A percentile compares a stretch with the other conserved stretches of the same genome.
Evolutionary conservation across 805 yeast genomes (phyloP).

Genomic region (Wickerhamiella shivajii): DNA sequence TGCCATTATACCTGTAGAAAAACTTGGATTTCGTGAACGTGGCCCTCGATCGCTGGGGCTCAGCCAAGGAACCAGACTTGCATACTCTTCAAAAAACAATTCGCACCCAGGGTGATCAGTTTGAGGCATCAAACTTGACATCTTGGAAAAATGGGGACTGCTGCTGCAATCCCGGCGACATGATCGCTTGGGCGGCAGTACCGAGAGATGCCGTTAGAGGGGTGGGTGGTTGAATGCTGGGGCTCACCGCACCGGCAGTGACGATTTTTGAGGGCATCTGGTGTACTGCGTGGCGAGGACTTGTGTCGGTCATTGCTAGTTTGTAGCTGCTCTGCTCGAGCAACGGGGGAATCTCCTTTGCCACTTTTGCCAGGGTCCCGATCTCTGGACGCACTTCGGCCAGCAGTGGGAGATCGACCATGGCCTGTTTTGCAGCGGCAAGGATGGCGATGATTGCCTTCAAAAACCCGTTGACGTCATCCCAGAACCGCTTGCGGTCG

Average conservation of each 20-base stretch:
- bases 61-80: too few species aligned
- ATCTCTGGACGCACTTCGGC: slow-evolving; percentile 61
- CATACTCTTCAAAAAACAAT: too few species aligned
- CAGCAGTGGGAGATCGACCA: slow-evolving; percentile 66
- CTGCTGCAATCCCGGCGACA: slow-evolving; percentile 12
- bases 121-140: too few species aligned
- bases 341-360: slow-evolving; percentile 83
- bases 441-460: slow-evolving; percentile 73
- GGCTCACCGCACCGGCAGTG: slow-evolving; percentile 6
- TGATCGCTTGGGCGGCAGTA: slow-evolving; percentile 27
- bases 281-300: slow-evolving; percentile 1
- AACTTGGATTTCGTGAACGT: too few species aligned
- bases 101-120: too few species aligned
- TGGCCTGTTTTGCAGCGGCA: slow-evolving; percentile 68
- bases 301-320: slow-evolving; percentile 4
- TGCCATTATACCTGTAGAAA: too few species aligned
- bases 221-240: slow-evolving; percentile 21
- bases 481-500: slow-evolving; percentile 62
- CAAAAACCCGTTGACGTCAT: slow-evolving; percentile 66
- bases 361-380: slow-evolving; percentile 69
- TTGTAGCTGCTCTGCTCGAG: slow-evolving; percentile 50
- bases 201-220: slow-evolving; percentile 29
- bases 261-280: slow-evolving; percentile 1
- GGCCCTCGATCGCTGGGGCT: too few species aligned
- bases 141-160: slow-evolving; percentile 10